These are phyloP conservation scores for Alternaria longipes DNA, from an alignment of 2,329 filamentous ascomycete genomes.

Conservation along the genomic window DNA sequence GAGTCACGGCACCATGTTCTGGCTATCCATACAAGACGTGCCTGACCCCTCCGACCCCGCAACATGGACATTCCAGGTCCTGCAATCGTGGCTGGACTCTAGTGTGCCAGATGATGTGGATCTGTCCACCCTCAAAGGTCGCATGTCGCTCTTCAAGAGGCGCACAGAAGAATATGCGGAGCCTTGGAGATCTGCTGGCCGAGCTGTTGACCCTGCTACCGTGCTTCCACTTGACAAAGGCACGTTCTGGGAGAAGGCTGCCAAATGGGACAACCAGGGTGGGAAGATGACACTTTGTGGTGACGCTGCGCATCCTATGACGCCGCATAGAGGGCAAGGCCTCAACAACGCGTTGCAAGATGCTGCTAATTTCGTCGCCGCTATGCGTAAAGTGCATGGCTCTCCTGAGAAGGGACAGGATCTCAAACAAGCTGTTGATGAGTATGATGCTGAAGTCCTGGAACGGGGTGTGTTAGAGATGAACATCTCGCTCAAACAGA, in stretches of 20 bases:
- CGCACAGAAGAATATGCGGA: constrained; percentile 36
- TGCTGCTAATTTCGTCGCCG: constrained; percentile 33
- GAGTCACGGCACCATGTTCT: constrained; percentile 15
- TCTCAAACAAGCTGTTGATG: constrained; percentile 30
- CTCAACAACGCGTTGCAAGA: constrained; percentile 49
- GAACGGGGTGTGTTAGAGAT: constrained; percentile 57
- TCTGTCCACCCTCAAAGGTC: constrained; percentile 23
- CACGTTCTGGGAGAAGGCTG: constrained; percentile 42
- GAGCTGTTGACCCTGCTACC: constrained; percentile 1
- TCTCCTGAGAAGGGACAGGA: constrained; percentile 5
- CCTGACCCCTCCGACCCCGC: constrained; percentile 36
- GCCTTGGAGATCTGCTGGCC: constrained; percentile 37
- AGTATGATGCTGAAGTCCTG: constrained; percentile 45
- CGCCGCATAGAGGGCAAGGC: constrained; percentile 48
- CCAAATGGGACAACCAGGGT: constrained; percentile 43
- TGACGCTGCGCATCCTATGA: constrained; percentile 53
- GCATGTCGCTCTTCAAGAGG: constrained; percentile 34
- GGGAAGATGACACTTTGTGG: constrained; percentile 48
- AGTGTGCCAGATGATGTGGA: constrained; percentile 24
- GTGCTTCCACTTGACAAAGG: constrained; percentile 38
- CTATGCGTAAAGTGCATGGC: background rate
- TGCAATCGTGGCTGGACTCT: constrained; percentile 34
- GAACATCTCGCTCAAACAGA: constrained; percentile 44
- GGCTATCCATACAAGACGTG: constrained; percentile 36
- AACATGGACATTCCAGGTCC: constrained; percentile 46